A percentile compares a stretch with the other conserved stretches of the same genome.
Conservation (phyloP, 345 rosid species). For the thale cress (Arabidopsis thaliana) region TAIR10.1 NC_003075.7:9440501-9441000, state of each 20-base stretch:
- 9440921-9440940: conserved; percentile 33
- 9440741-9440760: conserved; percentile 77
- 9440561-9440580: neutral
- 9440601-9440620: conserved; percentile 26
- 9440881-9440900: conserved; percentile 31
- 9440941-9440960: conserved; percentile 26
- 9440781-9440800: conserved; percentile 37
- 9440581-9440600: conserved; percentile 13
- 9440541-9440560: neutral
- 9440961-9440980: conserved; percentile 2
- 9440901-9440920: neutral
- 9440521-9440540: neutral
- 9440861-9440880: conserved; percentile 51
- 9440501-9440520: no score
- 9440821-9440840: conserved; percentile 2
- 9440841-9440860: conserved; percentile 48
- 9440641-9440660: conserved; percentile 44
- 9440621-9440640: conserved; percentile 44
- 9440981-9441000: neutral
- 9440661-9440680: conserved; percentile 27
- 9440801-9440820: conserved; percentile 23
- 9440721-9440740: conserved; percentile 57
- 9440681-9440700: conserved; percentile 39
- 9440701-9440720: conserved; percentile 41
- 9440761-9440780: conserved; percentile 44